Evolutionary conservation across 805 yeast genomes (phyloP), one percentile per base, ranked within the genome.

Genomic region (Vanderwaltozyma verrucispora): DNA sequence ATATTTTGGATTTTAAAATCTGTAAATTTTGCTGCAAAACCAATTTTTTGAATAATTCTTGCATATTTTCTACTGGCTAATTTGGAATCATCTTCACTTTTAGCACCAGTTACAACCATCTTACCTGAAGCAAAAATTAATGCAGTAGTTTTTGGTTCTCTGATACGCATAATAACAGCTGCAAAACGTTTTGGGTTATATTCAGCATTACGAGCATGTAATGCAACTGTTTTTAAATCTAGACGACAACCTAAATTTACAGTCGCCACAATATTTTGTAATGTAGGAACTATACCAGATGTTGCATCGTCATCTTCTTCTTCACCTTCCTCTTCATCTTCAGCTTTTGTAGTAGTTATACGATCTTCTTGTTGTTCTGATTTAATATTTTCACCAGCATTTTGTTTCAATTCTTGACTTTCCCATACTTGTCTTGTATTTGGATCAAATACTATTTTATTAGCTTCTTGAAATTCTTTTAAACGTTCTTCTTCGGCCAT

Each of bases 41-140:
- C 98, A 49, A 92, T 80, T 62, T 92, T 92, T 62, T 92, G 98
- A 48, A 92, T 92, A 56, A 92, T 92, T 69, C 98, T 79, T 2
- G 98, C 98, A 54, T 92, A 92, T 61, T 92, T 92, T 66, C 98
- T 77, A 16, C 96, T 86, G 1, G 98, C 98, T 47, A 92, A 72
- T 62, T 92, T 92, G n/a, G 96, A 86, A 59, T 92, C 97, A 59
- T 92, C 97, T 62, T 92, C 98, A 27, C 95, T 82, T 63, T 92
- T 92, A 18, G 98, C 98, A 74, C 98, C 98, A 23, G 97, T 92
- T 13, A 92, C 98, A 49, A 92, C 98, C 98, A 92, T 92, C 63
- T 92, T 92, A 54, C 98, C 98, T 2, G 96, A 87, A 2, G 98
- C 98, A 62, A 92, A 92, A 48, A 92, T 92, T 49, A 92, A 71